Conservation (phyloP, 139 green algal genomes). For the Pedinophyceae sp. region DNA sequence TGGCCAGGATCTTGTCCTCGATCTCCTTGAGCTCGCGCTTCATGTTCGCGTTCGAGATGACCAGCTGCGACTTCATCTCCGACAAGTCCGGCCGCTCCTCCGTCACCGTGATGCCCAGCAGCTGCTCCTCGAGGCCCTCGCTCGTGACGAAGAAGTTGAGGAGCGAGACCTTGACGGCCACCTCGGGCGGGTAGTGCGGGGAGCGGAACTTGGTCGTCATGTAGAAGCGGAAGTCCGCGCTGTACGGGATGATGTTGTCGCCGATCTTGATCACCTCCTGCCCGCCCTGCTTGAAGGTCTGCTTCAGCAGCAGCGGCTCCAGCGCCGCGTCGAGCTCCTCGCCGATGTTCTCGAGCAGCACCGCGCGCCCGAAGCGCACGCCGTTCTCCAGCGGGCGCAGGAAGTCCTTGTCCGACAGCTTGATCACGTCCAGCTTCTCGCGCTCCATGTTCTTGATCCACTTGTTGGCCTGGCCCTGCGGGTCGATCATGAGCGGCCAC, state of each 20-base stretch:
- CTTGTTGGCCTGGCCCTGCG: slow-evolving; percentile 59
- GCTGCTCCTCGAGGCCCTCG: slow-evolving; percentile 59
- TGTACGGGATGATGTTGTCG: slow-evolving; percentile 69
- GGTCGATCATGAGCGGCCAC: slow-evolving; percentile 69
- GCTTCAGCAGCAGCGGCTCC: slow-evolving; percentile 58
- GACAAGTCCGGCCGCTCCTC: slow-evolving; percentile 40
- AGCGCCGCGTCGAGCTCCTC: slow-evolving; percentile 52
- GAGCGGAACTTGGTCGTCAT: slow-evolving; percentile 63
- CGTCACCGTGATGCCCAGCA: slow-evolving; percentile 46
- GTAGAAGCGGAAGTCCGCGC: slow-evolving; percentile 66
- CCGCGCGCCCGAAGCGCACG: slow-evolving; percentile 24
- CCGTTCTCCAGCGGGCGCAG: slow-evolving; percentile 57
- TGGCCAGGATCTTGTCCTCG: slow-evolving; percentile 40
- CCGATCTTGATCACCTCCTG: slow-evolving; percentile 63
- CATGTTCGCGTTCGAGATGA: slow-evolving; percentile 67
- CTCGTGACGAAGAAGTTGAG: slow-evolving; percentile 55
- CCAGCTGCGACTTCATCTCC: slow-evolving; percentile 48
- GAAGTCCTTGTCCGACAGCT: slow-evolving; percentile 57
- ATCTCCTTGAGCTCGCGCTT: slow-evolving; percentile 67
- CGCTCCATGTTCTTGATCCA: slow-evolving; percentile 69
- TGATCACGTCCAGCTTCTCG: slow-evolving; percentile 56
- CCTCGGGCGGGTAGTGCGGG: slow-evolving; percentile 54
- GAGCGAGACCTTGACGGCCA: slow-evolving; percentile 48
- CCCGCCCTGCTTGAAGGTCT: slow-evolving; percentile 60
- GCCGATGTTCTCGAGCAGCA: slow-evolving; percentile 53